Conservation (phyloP, 495 filamentous ascomycete genomes). For the Penicillium angulare region DNA sequence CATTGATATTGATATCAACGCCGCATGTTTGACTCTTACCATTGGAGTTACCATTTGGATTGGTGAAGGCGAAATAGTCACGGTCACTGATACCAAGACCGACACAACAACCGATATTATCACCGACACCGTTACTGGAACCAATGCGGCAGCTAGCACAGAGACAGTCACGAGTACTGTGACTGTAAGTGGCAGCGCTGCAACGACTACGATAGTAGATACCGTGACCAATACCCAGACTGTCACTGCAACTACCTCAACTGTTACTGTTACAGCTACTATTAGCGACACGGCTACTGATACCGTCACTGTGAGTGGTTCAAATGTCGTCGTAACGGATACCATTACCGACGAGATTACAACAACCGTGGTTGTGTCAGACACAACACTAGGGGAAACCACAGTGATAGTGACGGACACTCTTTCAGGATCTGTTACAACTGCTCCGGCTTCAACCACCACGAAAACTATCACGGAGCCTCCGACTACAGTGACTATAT, state of each 20-base stretch:
- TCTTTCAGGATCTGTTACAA: neutral
- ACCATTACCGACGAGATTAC: neutral
- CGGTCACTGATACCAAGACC: conserved; percentile 4
- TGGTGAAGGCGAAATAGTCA: conserved; percentile 3
- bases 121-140: neutral
- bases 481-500: neutral
- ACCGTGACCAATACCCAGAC: neutral
- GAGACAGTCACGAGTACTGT: conserved; percentile 3
- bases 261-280: neutral
- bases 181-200: neutral
- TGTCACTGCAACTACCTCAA: neutral
- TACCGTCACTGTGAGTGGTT: neutral
- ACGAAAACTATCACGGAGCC: neutral
- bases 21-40: conserved; percentile 6
- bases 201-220: neutral
- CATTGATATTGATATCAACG: conserved; percentile 6
- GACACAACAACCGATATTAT: neutral
- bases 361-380: neutral
- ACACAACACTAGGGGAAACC: neutral
- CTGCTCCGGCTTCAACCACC: neutral
- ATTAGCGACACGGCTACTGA: neutral
- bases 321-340: neutral
- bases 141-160: neutral
- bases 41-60: conserved; percentile 11
- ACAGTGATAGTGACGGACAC: neutral